Conservation (phyloP, 805 yeast genomes). For the Nakazawaea laoshanensis region DNA sequence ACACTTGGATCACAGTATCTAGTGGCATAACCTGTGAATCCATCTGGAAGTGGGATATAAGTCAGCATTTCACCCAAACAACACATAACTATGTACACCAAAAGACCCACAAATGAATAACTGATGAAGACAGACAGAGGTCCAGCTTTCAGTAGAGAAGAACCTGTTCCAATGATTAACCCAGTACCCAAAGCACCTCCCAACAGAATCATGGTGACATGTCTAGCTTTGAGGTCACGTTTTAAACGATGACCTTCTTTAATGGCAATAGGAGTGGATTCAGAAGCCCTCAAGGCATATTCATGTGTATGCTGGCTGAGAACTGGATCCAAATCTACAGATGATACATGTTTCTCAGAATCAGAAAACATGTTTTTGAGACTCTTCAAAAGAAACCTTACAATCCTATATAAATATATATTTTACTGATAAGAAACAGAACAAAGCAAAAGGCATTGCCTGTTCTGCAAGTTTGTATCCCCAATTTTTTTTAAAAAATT, state of each 20-base stretch:
- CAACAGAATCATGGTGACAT: conserved; percentile 56
- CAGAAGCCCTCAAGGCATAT: conserved; percentile 35
- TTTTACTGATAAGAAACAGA: no score
- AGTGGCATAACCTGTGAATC: conserved; percentile 46
- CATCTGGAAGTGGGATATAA: conserved; percentile 44
- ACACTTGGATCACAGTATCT: conserved; percentile 45
- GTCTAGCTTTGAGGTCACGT: conserved; percentile 38
- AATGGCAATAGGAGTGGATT: conserved; percentile 33
- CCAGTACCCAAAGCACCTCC: conserved; percentile 86
- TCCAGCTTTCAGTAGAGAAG: conserved; percentile 60
- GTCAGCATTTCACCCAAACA: conserved; percentile 51
- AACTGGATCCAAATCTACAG: conserved; percentile 6
- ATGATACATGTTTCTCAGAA: background rate
- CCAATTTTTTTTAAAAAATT: no score
- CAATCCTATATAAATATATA: no score
- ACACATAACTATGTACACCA: conserved; percentile 58
- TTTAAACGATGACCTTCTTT: conserved; percentile 36
- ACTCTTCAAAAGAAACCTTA: background rate
- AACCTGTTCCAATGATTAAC: conserved; percentile 67
- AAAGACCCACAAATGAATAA: conserved; percentile 60
- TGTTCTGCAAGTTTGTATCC: no score
- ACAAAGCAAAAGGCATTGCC: no score
- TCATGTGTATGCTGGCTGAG: conserved; percentile 29
- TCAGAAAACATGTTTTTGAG: no score
- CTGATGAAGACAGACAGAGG: conserved; percentile 57